Conservation (phyloP, 2,329 filamentous ascomycete species). For the Penicillium expansum region DNA sequence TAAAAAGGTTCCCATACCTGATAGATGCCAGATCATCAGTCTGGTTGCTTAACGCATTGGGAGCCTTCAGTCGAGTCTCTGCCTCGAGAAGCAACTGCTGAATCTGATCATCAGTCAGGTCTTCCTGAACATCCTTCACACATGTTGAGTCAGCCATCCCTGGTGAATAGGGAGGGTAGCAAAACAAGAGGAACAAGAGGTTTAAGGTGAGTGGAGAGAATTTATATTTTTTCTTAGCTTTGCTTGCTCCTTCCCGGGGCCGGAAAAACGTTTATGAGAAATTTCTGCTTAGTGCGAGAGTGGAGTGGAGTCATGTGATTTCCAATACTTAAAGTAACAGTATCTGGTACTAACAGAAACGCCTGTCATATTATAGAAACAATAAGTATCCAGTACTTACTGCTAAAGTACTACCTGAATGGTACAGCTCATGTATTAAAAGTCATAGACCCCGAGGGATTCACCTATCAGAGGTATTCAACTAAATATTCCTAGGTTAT, state of each 20-base stretch:
- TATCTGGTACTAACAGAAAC: not conserved
- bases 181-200: not conserved
- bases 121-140: slow-evolving; percentile 32
- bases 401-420: fast-evolving
- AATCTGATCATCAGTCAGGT: slow-evolving; percentile 63
- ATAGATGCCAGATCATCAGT: slow-evolving; percentile 15
- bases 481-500: not conserved
- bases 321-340: fast-evolving
- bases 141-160: slow-evolving; percentile 20
- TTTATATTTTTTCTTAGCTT: slow-evolving; percentile 25
- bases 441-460: not conserved
- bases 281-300: slow-evolving; percentile 7
- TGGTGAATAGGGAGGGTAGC: slow-evolving; percentile 11
- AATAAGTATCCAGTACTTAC: not conserved
- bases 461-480: slow-evolving; percentile 4
- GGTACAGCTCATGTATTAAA: not conserved
- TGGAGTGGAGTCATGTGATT: not conserved
- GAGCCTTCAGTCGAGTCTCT: slow-evolving; percentile 53
- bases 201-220: not conserved
- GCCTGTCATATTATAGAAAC: no score
- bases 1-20: not conserved
- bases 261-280: slow-evolving; percentile 22
- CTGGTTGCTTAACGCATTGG: slow-evolving; percentile 18
- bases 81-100: slow-evolving; percentile 63
- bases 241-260: slow-evolving; percentile 17